A percentile compares a stretch with the other conserved stretches of the same genome.
Conservation (phyloP, 2,329 filamentous ascomycete species). For the Ceratocystis cubensis region DNA sequence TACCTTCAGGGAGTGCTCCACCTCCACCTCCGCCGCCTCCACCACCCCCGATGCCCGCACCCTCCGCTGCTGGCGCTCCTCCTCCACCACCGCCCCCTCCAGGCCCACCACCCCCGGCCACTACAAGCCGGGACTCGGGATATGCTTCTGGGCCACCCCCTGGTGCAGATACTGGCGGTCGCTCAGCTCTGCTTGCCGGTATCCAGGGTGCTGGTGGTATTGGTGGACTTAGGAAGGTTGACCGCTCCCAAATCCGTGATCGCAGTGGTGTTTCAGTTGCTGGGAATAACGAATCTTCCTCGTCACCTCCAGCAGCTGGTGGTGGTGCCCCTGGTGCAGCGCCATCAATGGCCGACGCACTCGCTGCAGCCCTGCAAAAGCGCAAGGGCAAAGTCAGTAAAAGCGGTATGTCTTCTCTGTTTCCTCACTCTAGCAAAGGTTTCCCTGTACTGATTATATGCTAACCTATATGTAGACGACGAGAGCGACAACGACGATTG, state of each 20-base stretch:
- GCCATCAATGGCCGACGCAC: conserved; percentile 65
- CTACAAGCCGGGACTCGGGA: conserved; percentile 43
- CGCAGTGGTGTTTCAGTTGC: conserved; percentile 54
- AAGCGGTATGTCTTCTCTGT: conserved; percentile 59
- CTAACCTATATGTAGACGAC: conserved; percentile 45
- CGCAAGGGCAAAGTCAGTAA: conserved; percentile 89
- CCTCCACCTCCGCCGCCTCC: conserved; percentile 36
- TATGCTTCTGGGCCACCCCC: conserved; percentile 43
- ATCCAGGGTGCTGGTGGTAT: conserved; percentile 61
- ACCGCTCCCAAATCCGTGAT: conserved; percentile 56
- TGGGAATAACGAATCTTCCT: conserved; percentile 34
- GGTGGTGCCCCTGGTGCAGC: conserved; percentile 41
- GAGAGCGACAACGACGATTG: conserved; percentile 68
- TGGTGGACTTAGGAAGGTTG: conserved; percentile 61
- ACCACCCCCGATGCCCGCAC: conserved; percentile 30
- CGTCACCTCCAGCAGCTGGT: conserved; percentile 40
- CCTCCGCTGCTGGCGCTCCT: conserved; percentile 28
- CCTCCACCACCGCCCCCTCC: conserved; percentile 37
- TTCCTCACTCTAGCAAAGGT: not conserved
- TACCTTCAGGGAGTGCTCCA: not conserved
- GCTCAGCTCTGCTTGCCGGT: conserved; percentile 52
- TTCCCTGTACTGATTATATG: conserved; percentile 1
- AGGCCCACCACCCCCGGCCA: conserved; percentile 23
- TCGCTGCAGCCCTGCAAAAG: conserved; percentile 65
- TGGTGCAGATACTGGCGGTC: conserved; percentile 32